phyloP scores from a whole-genome alignment of 768 basidiomycete genomes.

The Leccinum uliginosum region DNA sequence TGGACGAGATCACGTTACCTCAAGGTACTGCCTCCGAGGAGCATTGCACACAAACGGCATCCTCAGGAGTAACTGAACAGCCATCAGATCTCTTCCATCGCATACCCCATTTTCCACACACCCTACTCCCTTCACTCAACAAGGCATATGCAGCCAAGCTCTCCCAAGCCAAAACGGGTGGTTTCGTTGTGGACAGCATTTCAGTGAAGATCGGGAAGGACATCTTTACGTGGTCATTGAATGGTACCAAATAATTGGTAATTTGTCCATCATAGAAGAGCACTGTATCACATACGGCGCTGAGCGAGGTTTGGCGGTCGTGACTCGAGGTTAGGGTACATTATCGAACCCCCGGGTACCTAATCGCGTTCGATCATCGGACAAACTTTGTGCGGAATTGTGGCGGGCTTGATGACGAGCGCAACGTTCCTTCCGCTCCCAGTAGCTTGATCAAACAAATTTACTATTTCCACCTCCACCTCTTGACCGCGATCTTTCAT shows the following conservation, averaged over 20 bases:
- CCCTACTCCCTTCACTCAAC: slow-evolving; percentile 48
- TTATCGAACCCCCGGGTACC: slow-evolving; percentile 6
- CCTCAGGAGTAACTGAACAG: slow-evolving; percentile 5
- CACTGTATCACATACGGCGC: slow-evolving; percentile 6
- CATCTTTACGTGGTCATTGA: slow-evolving; percentile 42
- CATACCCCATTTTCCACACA: slow-evolving; percentile 48
- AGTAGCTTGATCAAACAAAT: slow-evolving; percentile 67
- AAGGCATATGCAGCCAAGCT: slow-evolving; percentile 40
- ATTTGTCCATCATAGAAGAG: slow-evolving; percentile 5
- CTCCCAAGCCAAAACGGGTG: slow-evolving; percentile 39
- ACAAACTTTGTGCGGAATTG: slow-evolving; percentile 4
- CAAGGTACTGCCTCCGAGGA: slow-evolving; percentile 4
- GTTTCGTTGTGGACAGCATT: slow-evolving; percentile 52
- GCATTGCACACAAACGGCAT: background rate
- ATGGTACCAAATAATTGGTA: slow-evolving; percentile 11
- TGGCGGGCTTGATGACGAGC: slow-evolving; percentile 44
- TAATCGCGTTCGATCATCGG: background rate
- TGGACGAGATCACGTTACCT: slow-evolving; percentile 1
- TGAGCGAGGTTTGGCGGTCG: slow-evolving; percentile 2
- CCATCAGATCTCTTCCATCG: slow-evolving; percentile 35
- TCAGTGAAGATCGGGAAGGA: slow-evolving; percentile 71
- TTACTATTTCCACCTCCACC: slow-evolving; percentile 46
- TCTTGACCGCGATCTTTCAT: slow-evolving; percentile 16
- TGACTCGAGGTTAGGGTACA: background rate
- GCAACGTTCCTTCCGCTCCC: slow-evolving; percentile 74